Percentiles rank a stretch among this genome's conserved stretches.
Evolutionary conservation across 768 basidiomycete genomes (phyloP).

Genomic region (Boletales sp.): DNA sequence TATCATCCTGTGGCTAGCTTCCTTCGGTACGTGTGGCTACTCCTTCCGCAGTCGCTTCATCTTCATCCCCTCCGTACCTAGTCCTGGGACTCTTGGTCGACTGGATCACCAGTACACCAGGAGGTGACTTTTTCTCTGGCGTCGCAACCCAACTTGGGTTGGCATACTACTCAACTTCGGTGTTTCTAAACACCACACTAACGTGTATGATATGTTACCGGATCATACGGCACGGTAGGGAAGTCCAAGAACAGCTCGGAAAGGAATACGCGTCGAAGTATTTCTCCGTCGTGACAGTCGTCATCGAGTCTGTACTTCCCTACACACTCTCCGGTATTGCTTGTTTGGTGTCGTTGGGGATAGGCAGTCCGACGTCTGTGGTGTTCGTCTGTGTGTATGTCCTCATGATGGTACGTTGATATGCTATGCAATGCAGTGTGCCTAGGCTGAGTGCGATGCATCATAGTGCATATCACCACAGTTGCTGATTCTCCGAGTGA

Average conservation of each 20-base stretch:
- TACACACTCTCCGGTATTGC: slow-evolving; percentile 18
- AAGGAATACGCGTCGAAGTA: slow-evolving; percentile 15
- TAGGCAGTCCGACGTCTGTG: background rate
- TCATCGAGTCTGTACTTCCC: slow-evolving; percentile 25
- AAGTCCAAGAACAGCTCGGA: slow-evolving; percentile 10
- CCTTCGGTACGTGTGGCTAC: slow-evolving; percentile 14
- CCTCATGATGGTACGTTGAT: slow-evolving; percentile 4
- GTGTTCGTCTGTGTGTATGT: background rate
- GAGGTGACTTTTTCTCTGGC: slow-evolving; percentile 16
- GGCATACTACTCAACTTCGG: slow-evolving; percentile 16
- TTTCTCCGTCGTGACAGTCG: slow-evolving; percentile 5
- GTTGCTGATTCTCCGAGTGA: slow-evolving; percentile 12
- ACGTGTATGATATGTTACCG: slow-evolving; percentile 23
- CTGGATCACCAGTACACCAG: slow-evolving; percentile 13
- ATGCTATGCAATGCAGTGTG: background rate
- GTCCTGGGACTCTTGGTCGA: slow-evolving; percentile 17
- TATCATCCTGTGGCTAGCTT: slow-evolving; percentile 18
- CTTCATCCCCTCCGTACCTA: background rate
- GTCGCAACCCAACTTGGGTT: slow-evolving; percentile 9
- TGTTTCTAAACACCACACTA: slow-evolving; percentile 15
- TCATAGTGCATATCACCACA: slow-evolving; percentile 13
- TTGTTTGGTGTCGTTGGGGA: background rate
- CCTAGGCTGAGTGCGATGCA: background rate
- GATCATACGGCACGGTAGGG: slow-evolving; percentile 7
- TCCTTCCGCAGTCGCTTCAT: background rate